These are phyloP conservation scores for Xylariaceae sp. DNA, from an alignment of 2,329 filamentous ascomycete genomes.

Conservation along the genomic window DNA sequence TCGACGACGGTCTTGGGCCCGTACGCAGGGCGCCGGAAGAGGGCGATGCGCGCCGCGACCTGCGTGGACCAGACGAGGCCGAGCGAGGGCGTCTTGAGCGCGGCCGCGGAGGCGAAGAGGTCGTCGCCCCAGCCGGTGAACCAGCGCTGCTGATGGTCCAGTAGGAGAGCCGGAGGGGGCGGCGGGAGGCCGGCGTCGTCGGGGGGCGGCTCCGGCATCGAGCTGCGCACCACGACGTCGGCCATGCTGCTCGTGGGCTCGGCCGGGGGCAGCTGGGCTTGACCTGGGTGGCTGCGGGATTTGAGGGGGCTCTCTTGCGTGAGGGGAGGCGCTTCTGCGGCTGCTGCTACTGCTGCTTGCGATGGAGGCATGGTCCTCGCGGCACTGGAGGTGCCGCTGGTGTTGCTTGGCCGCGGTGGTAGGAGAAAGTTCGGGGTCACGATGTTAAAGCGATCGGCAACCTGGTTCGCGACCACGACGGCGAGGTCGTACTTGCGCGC, in stretches of 20 bases:
- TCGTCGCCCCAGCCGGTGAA: conserved; percentile 93
- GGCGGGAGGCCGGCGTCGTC: conserved; percentile 22
- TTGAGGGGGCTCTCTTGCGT: conserved; percentile 47
- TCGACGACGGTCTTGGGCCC: conserved; percentile 25
- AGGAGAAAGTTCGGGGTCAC: too few species aligned
- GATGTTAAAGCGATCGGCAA: conserved; percentile 86
- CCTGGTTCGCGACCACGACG: conserved; percentile 91
- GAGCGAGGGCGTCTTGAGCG: conserved; percentile 77
- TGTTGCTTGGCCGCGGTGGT: too few species aligned
- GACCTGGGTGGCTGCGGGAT: conserved; percentile 35
- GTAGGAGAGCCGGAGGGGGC: conserved; percentile 51
- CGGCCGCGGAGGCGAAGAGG: conserved; percentile 25
- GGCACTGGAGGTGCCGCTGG: background rate
- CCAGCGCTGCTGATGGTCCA: conserved; percentile 90
- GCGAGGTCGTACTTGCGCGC: conserved; percentile 73
- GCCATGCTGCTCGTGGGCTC: conserved; percentile 38
- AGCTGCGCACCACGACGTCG: conserved; percentile 29
- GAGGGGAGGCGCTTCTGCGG: background rate
- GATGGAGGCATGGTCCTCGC: background rate
- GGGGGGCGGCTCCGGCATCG: conserved; percentile 28
- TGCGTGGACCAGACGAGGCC: conserved; percentile 91
- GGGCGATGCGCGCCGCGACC: conserved; percentile 73
- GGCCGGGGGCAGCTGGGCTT: conserved; percentile 20
- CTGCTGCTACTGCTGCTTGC: too few species aligned
- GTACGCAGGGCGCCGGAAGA: conserved; percentile 63